Base-by-base conservation (phyloP, 2,329 filamentous ascomycete genomes). In the Penicillium thymicola region DNA sequence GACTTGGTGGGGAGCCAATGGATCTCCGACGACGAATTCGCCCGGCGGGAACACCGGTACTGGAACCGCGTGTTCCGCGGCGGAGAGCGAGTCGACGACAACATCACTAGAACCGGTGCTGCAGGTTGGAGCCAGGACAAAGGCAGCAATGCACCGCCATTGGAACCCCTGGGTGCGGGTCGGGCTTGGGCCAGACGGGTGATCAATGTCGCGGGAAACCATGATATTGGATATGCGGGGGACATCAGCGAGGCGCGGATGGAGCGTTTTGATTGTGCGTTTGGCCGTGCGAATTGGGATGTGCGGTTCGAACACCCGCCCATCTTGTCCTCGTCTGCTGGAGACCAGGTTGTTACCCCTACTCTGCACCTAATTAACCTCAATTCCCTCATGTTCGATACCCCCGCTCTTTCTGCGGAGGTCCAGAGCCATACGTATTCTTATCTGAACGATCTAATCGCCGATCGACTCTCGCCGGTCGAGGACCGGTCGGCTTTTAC, bases 1-100 rank as follows among this genome's bases (percentile, higher is more conserved):
- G 94, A 99, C 71, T 78, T 99, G 57, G 78, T 99, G 10, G 94
- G 94, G 10, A 96, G 92, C 67, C 94, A 99, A 73, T 99, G 94
- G 94, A 89, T 99, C 59, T 83, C 83, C 49, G 87, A 96, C 70
- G 83, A 82, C 30, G 94, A 99, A 74, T 99, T 99, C 70, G 82
- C 85, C 59, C 79, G 79, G 59, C 84, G 94, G 38, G 88, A 86
- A 16, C 75, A 77, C 64, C 80, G 93, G 38, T 97, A 88, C 76
- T 97, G 93, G 93, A 80, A 85, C 57, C 81, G 87, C 6, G 88
- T 94, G 2, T 92, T 97, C 72, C 79, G 74, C n/a, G 85, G 86
- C 6, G 84, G 83, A 37, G 78, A 86, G 67, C 82, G 84, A 41
- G 83, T 95, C 5, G 72, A 76, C 13, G 79, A 82, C 53, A 61